These are phyloP conservation scores for Aspergillus clavatus DNA, from an alignment of 2,329 filamentous ascomycete genomes.

Conservation along the genomic window DNA sequence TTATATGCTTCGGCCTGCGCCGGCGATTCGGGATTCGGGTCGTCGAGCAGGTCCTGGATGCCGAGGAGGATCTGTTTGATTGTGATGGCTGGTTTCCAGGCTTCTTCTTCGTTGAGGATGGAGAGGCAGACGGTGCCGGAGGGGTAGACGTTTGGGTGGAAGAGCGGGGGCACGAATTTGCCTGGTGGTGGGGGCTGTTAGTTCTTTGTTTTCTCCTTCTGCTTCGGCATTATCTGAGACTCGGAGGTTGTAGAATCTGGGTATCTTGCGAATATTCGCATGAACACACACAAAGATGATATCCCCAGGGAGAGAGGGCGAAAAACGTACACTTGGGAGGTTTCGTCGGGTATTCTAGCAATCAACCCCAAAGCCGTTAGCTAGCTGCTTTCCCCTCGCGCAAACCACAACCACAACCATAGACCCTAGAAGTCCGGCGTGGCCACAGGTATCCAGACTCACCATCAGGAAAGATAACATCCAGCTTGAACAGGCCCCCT, in stretches of 20 bases:
- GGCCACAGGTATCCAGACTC: too few relatives aligned
- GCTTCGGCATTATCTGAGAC: too few relatives aligned
- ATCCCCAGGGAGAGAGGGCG: neutral
- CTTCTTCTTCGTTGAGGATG: constrained; percentile 96
- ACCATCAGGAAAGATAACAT: constrained; percentile 91
- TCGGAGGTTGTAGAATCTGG: too few relatives aligned
- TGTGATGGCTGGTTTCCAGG: constrained; percentile 97
- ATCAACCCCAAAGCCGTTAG: too few relatives aligned
- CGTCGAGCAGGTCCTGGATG: constrained; percentile 91
- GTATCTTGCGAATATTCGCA: too few relatives aligned
- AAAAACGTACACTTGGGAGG: constrained; percentile 83
- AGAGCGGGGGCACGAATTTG: constrained; percentile 93
- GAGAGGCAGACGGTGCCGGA: constrained; percentile 96
- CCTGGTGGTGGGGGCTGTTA: too few relatives aligned
- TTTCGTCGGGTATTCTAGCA: constrained; percentile 98
- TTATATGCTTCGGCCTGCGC: constrained; percentile 98
- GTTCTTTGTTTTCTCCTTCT: too few relatives aligned
- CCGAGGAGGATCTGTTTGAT: constrained; percentile 96
- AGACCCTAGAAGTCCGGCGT: too few relatives aligned
- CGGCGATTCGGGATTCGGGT: constrained; percentile 94
- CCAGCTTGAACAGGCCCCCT: constrained; percentile 93
- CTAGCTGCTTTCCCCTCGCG: too few relatives aligned
- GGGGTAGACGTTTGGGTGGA: constrained; percentile 98
- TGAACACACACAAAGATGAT: too few relatives aligned
- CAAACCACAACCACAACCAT: too few relatives aligned